Evolutionary conservation across 768 basidiomycete species (phyloP).

Genomic region (Floccularia luteovirens): DNA sequence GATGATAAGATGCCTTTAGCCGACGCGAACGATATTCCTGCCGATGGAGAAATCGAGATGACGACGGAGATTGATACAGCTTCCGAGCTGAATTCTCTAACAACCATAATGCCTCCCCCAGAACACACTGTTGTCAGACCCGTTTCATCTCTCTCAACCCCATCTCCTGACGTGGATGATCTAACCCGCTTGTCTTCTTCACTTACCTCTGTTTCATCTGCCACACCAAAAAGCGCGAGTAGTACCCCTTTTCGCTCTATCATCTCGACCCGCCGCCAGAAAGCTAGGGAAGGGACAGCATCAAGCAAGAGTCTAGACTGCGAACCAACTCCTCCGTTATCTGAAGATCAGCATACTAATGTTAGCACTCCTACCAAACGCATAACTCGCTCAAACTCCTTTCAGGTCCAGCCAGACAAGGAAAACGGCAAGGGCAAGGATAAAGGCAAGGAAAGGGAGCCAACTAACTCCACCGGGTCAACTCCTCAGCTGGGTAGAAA

Average conservation of each 20-base stretch:
- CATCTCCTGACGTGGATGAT: constrained; percentile 19
- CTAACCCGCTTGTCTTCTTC: constrained; percentile 30
- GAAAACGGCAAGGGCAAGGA: constrained; percentile 33
- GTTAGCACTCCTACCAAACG: constrained; percentile 16
- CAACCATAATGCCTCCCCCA: constrained; percentile 28
- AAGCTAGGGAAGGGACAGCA: constrained; percentile 22
- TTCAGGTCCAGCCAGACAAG: constrained; percentile 13
- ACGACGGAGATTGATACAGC: constrained; percentile 39
- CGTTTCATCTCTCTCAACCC: constrained; percentile 21
- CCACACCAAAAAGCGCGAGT: constrained; percentile 22
- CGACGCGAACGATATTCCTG: constrained; percentile 35
- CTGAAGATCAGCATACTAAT: constrained; percentile 4
- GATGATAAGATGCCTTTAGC: constrained; percentile 36
- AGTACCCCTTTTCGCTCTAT: constrained; percentile 43
- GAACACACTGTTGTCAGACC: constrained; percentile 19
- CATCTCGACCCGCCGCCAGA: constrained; percentile 55
- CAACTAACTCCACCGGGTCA: constrained; percentile 18
- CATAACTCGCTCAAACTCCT: constrained; percentile 24
- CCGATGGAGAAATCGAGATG: constrained; percentile 48
- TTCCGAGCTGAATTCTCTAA: constrained; percentile 36
- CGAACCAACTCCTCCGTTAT: constrained; percentile 13
- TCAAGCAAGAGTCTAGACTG: too few relatives aligned
- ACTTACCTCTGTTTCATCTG: constrained; percentile 33
- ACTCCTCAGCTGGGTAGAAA: constrained; percentile 12
- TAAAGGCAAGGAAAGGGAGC: too few relatives aligned